Evolutionary conservation across 1,139 yeast species (phyloP), one percentile per base, ranked within the genome.

Genomic region (Candida albicans): DNA sequence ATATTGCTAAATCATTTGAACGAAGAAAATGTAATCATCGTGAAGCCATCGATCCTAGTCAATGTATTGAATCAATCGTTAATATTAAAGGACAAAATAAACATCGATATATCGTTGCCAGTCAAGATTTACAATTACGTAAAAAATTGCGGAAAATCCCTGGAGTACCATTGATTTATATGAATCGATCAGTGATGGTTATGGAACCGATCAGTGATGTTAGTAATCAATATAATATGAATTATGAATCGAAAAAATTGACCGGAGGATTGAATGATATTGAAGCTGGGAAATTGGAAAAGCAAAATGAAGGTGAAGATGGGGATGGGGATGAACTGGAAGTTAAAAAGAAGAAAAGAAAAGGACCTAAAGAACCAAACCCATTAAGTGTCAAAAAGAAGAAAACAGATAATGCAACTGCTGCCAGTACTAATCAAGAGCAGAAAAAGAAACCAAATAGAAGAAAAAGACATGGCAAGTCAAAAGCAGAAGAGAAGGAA

Each of bases 141-240:
- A 77, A 79, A 46, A 68, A 70, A 41, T 70, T 93, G 50, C 76
- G 98, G 52, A 70, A 70, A 29, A 73, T 90, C 12, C 96, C 99
- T 0, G 99, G 96, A 9, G 86, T 89, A 2, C 99, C 99, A 0
- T 65, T 93, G 52, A 70, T 91, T 8, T 90, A 87, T 62, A 82
- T 93, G 79, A 85, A 87, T 58, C 75, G 96, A 51, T 82, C 96
- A 1, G 99, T 95, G 18, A 87, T 93, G 93, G 84, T 93, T 36
- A 84, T 93, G 95, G 99, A 93, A 64, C 96, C 96, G 11, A 70
- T 91, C 52, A 86, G 96, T 41, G 79, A 77, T 37, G 87, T 87
- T 9, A 85, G 95, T 38, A 73, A 76, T 13, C 66, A 68, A 41
- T 78, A 75, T 30, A 82, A 87, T 35, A 65, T 67, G 35, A 57